Base-by-base conservation (phyloP, 495 filamentous ascomycete genomes). In the Copromyces sp. region DNA sequence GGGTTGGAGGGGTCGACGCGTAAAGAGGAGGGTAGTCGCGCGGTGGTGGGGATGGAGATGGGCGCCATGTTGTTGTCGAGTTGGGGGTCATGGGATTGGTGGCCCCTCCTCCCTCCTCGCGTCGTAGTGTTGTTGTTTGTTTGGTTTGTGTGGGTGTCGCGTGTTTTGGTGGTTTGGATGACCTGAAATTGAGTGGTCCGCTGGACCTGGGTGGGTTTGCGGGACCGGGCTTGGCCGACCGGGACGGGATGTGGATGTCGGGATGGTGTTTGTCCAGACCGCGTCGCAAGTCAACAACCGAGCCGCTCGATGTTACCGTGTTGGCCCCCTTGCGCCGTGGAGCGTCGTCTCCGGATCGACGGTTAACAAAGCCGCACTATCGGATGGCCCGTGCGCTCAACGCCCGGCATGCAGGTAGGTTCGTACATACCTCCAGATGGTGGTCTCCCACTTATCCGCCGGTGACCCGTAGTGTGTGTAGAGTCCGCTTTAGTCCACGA, bases 1-100 rank as follows among this genome's bases (percentile, higher is more conserved):
- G 87, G 86, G 72, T 89, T 89, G 59, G 88, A 82, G 14, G 90
- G 84, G 72, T 90, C 86, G 77, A 94, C 86, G 75, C 86, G 88
- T 70, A 91, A 81, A 0, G 81, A 75, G 20, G 85, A 82, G 29
- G 85, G 79, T 41, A 88, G 81, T 45, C 82, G 83, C 68, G 82
- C 82, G 12, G 81, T 81, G 9, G 83, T 84, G 9, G 84, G 84
- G 44, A 85, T 77, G 8, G 84, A 84, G 39, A 86, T 74, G 20
- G 78, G 82, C 42, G 82, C 75, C 84, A 84, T 85, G 20, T 59
- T 69, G 44, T 20, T 39, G 40, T 41, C 3, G 47, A 37, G 29
- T 70, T 53, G 32, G 68, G 68, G 53, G 1, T 65, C 53, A 65
- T 65, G 29, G 29, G 53, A 35, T 65, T 65, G 29, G 53, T 35